phyloP scores from a whole-genome alignment of 108 stramenopile species.

The Pinguiococcus pyrenoidosus region DNA sequence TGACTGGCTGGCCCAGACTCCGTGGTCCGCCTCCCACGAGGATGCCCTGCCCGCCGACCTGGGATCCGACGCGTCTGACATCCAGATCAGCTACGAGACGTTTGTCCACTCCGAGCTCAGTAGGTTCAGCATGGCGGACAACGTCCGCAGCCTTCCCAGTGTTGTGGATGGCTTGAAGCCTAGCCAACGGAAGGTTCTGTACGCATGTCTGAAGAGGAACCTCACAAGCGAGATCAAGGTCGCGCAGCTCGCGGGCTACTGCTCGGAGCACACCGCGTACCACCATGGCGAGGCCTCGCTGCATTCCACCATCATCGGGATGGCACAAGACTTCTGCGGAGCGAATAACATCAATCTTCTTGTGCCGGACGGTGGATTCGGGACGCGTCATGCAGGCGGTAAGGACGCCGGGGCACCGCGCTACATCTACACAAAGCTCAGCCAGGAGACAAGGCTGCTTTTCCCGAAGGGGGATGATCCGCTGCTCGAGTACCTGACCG shows the following conservation, averaged over 20 bases:
- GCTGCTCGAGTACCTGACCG: conserved; percentile 55
- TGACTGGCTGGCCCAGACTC: conserved; percentile 55
- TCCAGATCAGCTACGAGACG: conserved; percentile 56
- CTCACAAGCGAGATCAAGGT: conserved; percentile 75
- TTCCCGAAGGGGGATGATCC: conserved; percentile 70
- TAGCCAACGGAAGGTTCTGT: conserved; percentile 79
- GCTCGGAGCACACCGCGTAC: conserved; percentile 80
- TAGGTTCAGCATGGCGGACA: conserved; percentile 75
- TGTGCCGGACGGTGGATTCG: conserved; percentile 75
- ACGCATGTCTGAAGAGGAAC: conserved; percentile 70
- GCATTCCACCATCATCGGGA: conserved; percentile 50
- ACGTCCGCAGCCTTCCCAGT: conserved; percentile 59
- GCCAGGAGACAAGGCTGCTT: conserved; percentile 50
- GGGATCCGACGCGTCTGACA: too few species aligned
- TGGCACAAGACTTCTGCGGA: conserved; percentile 88
- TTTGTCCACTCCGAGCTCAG: conserved; percentile 82
- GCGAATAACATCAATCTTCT: conserved; percentile 79
- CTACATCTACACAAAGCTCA: conserved; percentile 75
- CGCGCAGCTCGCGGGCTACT: conserved; percentile 73
- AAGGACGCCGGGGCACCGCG: conserved; percentile 76
- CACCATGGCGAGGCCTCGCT: conserved; percentile 67
- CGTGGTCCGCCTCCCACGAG: neutral
- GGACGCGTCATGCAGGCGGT: conserved; percentile 69
- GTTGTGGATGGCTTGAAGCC: conserved; percentile 80
- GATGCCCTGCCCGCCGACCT: neutral